Evolutionary conservation across 331 rosid genomes (phyloP).

Genomic region (Cydonia oblonga): DNA sequence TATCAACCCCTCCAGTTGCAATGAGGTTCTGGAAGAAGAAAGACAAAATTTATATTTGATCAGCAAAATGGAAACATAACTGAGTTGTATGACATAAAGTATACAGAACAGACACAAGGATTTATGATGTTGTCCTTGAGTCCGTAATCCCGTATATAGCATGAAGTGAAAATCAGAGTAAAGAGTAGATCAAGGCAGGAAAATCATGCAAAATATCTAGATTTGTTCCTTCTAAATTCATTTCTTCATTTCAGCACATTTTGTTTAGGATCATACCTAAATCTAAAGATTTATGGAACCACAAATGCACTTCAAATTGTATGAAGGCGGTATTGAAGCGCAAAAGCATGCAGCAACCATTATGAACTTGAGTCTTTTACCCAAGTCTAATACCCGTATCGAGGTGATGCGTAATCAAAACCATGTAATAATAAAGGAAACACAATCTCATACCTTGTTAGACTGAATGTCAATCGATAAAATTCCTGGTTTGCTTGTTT

Average conservation of each 20-base stretch:
- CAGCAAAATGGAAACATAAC: too few species aligned
- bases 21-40: slow-evolving; percentile 23
- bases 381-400: background rate
- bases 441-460: slow-evolving; percentile 44
- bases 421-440: background rate
- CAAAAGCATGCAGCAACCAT: background rate
- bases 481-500: slow-evolving; percentile 93
- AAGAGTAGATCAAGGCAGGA: too few species aligned
- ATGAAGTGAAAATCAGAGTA: too few species aligned
- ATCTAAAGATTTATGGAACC: background rate
- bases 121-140: too few species aligned
- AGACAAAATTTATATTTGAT: too few species aligned
- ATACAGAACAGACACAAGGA: too few species aligned
- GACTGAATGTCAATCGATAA: slow-evolving; percentile 60
- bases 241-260: background rate
- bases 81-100: too few species aligned
- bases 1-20: slow-evolving; percentile 91
- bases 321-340: background rate
- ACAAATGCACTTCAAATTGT: background rate
- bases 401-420: background rate
- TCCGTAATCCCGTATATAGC: too few species aligned
- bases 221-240: background rate
- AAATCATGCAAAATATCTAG: too few species aligned
- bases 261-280: background rate
- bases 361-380: background rate